A percentile compares a stretch with the other conserved stretches of the same genome.
Conservation (phyloP, 352 stramenopile genomes). For the Globisporangium radiosum region DNA sequence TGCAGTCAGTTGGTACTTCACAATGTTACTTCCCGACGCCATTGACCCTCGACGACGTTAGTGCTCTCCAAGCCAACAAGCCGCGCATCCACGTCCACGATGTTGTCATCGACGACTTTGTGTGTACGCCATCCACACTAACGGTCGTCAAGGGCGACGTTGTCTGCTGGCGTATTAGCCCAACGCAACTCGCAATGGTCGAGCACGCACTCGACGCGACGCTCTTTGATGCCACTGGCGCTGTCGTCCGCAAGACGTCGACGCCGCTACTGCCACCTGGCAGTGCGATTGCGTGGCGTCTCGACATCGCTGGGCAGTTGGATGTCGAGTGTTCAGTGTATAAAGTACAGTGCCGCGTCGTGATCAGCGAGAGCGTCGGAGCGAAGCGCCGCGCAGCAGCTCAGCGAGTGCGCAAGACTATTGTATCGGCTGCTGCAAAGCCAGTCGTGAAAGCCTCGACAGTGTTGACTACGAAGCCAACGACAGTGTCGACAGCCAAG, state of each 20-base stretch:
- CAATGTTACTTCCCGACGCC: slow-evolving; percentile 17
- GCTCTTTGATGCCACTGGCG: slow-evolving; percentile 9
- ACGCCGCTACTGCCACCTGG: slow-evolving; percentile 21
- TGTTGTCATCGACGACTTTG: slow-evolving; percentile 30
- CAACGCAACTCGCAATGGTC: slow-evolving; percentile 24
- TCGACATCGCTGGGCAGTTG: slow-evolving; percentile 17
- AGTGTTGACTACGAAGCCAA: slow-evolving; percentile 4
- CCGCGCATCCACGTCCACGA: slow-evolving; percentile 20
- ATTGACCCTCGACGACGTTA: slow-evolving; percentile 17
- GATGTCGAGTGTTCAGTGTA: slow-evolving; percentile 33
- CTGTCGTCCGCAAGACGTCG: slow-evolving; percentile 9
- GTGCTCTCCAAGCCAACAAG: slow-evolving; percentile 1
- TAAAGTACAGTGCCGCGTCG: slow-evolving; percentile 21
- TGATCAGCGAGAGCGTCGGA: slow-evolving; percentile 9
- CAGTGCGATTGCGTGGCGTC: slow-evolving; percentile 28
- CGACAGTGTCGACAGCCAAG: slow-evolving; percentile 10
- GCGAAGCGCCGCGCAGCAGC: slow-evolving; percentile 16
- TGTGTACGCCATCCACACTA: slow-evolving; percentile 23
- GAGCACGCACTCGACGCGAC: slow-evolving; percentile 33
- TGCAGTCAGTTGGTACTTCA: neutral
- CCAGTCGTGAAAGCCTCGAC: too few relatives aligned
- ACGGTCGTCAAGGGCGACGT: slow-evolving; percentile 24
- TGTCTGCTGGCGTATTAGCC: slow-evolving; percentile 31
- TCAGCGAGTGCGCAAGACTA: neutral
- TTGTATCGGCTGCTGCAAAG: too few relatives aligned